phyloP scores from a whole-genome alignment of 305 asterid genomes.

The Solanum chacoense region DNA sequence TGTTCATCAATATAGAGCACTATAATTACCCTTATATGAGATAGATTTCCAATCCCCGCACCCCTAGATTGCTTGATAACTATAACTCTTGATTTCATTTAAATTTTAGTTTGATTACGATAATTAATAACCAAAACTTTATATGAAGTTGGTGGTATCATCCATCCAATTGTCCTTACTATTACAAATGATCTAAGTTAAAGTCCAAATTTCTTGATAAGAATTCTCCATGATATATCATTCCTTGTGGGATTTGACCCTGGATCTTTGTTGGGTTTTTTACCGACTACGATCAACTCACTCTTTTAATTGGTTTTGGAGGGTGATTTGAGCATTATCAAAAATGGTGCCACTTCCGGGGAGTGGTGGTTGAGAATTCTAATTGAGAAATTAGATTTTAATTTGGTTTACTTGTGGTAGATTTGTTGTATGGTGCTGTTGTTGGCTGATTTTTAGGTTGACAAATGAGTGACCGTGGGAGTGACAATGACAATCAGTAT shows the following conservation, averaged over 20 bases:
- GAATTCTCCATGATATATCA: background rate
- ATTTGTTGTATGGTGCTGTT: background rate
- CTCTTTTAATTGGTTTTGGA: background rate
- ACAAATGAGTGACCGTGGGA: background rate
- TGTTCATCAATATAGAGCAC: too few species aligned
- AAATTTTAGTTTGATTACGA: too few species aligned
- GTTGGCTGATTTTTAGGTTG: background rate
- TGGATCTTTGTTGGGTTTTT: background rate
- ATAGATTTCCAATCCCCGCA: too few species aligned
- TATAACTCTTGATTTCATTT: too few species aligned
- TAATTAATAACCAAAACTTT: background rate
- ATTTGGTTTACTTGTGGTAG: background rate
- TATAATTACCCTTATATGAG: too few species aligned
- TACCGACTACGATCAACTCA: background rate
- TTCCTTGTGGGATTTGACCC: background rate
- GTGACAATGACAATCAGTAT: background rate
- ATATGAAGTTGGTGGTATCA: background rate
- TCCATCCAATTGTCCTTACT: background rate
- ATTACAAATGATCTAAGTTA: background rate
- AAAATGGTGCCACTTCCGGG: background rate
- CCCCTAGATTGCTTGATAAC: too few species aligned
- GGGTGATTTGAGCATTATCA: background rate
- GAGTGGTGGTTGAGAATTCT: background rate
- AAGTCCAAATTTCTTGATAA: background rate
- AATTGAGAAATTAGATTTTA: background rate